A percentile compares a stretch with the other conserved stretches of the same genome.
These are phyloP conservation scores for Daedaleopsis sinensis DNA, from an alignment of 768 basidiomycete genomes.

Conservation along the genomic window DNA sequence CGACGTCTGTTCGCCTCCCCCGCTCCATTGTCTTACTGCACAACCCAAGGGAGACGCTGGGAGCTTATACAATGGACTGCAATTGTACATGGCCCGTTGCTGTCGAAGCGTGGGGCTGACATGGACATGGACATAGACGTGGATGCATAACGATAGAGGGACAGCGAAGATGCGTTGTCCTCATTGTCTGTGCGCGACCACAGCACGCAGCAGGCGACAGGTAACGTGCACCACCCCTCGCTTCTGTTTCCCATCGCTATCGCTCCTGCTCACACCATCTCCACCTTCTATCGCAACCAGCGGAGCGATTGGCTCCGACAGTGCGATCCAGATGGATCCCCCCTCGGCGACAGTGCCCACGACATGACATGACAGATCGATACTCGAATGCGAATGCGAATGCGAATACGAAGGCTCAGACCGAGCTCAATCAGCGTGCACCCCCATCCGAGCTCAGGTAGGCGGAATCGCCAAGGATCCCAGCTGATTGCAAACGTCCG, in stretches of 20 bases:
- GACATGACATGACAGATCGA: no score
- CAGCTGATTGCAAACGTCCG: neutral
- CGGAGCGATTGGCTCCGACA: no score
- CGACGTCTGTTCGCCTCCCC: no score
- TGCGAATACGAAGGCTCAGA: no score
- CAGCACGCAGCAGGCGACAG: neutral
- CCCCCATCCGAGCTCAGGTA: no score
- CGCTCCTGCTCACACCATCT: neutral
- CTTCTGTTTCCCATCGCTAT: neutral
- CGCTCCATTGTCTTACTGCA: no score
- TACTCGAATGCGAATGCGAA: no score
- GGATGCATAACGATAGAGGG: no score
- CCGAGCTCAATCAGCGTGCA: no score
- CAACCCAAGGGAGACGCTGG: neutral
- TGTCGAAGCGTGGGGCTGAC: neutral
- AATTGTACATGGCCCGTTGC: neutral
- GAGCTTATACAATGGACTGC: neutral
- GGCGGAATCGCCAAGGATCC: no score
- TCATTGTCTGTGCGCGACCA: conserved; percentile 8
- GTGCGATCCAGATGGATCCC: no score
- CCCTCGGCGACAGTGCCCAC: no score
- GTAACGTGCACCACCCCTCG: neutral
- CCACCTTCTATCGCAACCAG: neutral
- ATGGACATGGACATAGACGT: neutral
- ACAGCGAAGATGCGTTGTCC: neutral